Evolutionary conservation across 345 rosid species (phyloP).

Genomic region (Laguncularia racemosa): DNA sequence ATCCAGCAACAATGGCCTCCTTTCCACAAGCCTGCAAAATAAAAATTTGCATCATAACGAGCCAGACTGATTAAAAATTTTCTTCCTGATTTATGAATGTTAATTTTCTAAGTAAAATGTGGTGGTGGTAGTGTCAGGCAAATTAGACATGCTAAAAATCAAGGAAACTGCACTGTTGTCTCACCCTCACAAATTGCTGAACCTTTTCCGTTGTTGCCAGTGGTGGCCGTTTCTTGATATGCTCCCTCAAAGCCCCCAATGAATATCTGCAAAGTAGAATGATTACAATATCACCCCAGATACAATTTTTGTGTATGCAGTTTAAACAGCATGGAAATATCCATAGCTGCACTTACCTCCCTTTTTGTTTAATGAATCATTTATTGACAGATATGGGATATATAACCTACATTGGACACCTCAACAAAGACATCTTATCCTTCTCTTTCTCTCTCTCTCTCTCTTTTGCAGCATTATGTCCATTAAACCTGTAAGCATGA

Average conservation of each 20-base stretch:
- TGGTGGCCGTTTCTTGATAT: constrained; percentile 97
- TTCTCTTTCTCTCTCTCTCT: too few relatives aligned
- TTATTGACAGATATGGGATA: too few relatives aligned
- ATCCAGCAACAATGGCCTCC: constrained; percentile 88
- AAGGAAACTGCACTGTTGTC: constrained; percentile 8
- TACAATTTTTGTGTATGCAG: too few relatives aligned
- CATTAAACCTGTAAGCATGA: too few relatives aligned
- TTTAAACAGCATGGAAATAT: too few relatives aligned
- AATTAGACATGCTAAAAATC: background rate
- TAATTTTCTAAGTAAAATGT: background rate
- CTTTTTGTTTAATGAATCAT: too few relatives aligned
- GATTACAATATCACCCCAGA: background rate
- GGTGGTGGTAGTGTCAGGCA: background rate
- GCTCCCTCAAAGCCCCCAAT: constrained; percentile 71
- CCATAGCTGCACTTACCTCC: too few relatives aligned
- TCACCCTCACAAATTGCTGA: constrained; percentile 90
- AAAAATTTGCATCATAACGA: constrained; percentile 2
- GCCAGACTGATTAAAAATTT: background rate
- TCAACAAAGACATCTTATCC: too few relatives aligned
- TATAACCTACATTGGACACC: too few relatives aligned
- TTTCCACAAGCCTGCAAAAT: constrained; percentile 68
- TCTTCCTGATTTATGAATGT: too few relatives aligned
- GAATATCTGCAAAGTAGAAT: constrained; percentile 50
- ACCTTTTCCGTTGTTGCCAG: constrained; percentile 91
- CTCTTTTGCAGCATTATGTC: too few relatives aligned